Conservation (phyloP, 352 stramenopile genomes). For the Pythium chondricola region DNA sequence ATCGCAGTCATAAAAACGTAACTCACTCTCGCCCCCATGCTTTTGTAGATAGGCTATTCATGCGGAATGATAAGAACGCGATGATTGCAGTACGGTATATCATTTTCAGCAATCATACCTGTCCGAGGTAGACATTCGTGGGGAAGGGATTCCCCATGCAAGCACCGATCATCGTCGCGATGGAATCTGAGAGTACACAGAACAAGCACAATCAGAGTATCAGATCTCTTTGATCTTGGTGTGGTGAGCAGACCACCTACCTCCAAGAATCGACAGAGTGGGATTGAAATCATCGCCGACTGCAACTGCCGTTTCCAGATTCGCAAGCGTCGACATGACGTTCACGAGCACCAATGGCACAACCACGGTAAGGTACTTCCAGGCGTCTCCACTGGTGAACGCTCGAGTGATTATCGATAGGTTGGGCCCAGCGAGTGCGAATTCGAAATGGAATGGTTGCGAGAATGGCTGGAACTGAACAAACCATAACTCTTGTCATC, state of each 20-base stretch:
- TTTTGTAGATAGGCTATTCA: slow-evolving; percentile 39
- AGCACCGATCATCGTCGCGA: slow-evolving; percentile 30
- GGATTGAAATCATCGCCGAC: slow-evolving; percentile 38
- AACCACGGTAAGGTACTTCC: slow-evolving; percentile 36
- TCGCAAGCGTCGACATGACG: slow-evolving; percentile 34
- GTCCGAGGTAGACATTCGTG: slow-evolving; percentile 36
- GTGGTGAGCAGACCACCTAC: no score
- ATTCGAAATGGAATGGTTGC: slow-evolving; percentile 22
- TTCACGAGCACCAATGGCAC: slow-evolving; percentile 41
- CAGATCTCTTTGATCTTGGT: neutral
- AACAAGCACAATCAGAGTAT: neutral
- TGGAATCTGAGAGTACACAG: slow-evolving; percentile 20
- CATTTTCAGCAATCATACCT: slow-evolving; percentile 11
- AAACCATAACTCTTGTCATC: neutral
- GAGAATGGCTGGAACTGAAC: slow-evolving; percentile 25
- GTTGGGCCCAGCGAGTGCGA: slow-evolving; percentile 15
- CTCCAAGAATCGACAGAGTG: slow-evolving; percentile 23
- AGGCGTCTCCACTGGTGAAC: slow-evolving; percentile 25
- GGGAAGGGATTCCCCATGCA: slow-evolving; percentile 36
- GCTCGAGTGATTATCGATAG: slow-evolving; percentile 16
- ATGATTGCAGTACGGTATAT: neutral
- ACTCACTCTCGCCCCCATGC: slow-evolving; percentile 30
- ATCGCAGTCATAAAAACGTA: slow-evolving; percentile 30
- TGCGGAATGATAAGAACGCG: neutral
- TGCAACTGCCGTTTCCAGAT: slow-evolving; percentile 28